These are phyloP conservation scores for Wickerhamomyces xylosicus DNA, from an alignment of 805 yeast species.

Conservation along the genomic window DNA sequence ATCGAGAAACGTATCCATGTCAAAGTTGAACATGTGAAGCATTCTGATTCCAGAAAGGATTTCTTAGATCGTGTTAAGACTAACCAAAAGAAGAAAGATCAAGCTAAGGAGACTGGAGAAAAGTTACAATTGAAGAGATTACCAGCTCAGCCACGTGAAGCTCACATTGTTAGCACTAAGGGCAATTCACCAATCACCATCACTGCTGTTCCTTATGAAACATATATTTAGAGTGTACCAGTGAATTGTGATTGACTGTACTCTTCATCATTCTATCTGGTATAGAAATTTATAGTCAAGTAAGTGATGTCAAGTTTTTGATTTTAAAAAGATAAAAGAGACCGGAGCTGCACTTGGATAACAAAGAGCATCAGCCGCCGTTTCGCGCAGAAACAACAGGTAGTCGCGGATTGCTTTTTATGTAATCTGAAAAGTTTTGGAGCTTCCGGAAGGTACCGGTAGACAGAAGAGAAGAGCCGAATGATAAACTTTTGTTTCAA, in stretches of 20 bases:
- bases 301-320: too few relatives aligned
- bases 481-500: background rate
- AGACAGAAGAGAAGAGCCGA: too few relatives aligned
- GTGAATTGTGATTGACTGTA: conserved; percentile 12
- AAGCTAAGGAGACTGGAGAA: conserved; percentile 89
- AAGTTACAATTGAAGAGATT: conserved; percentile 88
- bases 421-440: background rate
- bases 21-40: conserved; percentile 96
- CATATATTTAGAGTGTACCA: conserved; percentile 65
- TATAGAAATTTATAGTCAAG: too few relatives aligned
- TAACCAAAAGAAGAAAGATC: conserved; percentile 83
- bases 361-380: too few relatives aligned
- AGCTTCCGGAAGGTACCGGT: background rate
- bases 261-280: background rate
- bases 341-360: background rate
- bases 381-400: background rate
- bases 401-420: background rate
- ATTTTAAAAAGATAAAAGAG: too few relatives aligned
- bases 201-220: conserved; percentile 98
- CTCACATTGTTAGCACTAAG: conserved; percentile 70
- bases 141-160: conserved; percentile 92
- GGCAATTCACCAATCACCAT: conserved; percentile 83
- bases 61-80: conserved; percentile 94
- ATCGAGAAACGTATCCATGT: conserved; percentile 94
- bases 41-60: conserved; percentile 98